phyloP scores from a whole-genome alignment of 2,329 filamentous ascomycete genomes.

The Colletotrichum gloeosporioides region DNA sequence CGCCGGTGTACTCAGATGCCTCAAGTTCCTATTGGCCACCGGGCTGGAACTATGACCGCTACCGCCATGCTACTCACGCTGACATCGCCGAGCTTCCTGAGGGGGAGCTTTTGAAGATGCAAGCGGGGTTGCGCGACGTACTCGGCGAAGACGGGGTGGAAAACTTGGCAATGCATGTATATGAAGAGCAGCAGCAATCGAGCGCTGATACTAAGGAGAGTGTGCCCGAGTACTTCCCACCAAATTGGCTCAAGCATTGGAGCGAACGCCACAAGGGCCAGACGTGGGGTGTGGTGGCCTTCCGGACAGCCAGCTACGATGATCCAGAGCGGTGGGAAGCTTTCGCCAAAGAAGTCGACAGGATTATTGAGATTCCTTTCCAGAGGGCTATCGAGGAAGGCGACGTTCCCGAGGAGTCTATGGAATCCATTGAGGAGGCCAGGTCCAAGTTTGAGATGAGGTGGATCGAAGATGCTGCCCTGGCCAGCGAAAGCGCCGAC shows the following conservation, averaged over 20 bases:
- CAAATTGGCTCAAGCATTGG: not conserved
- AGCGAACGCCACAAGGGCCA: not conserved
- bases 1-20: not conserved
- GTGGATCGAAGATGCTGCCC: not conserved
- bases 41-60: not conserved
- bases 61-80: not conserved
- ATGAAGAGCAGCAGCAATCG: not conserved
- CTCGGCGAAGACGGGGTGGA: not conserved
- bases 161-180: not conserved
- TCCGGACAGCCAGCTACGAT: not conserved
- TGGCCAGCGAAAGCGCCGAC: not conserved
- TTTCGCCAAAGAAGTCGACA: accelerated
- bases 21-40: not conserved
- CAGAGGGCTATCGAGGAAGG: not conserved
- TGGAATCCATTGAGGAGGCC: not conserved
- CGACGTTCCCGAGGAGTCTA: not conserved
- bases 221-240: accelerated
- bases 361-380: not conserved
- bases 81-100: not conserved
- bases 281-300: not conserved
- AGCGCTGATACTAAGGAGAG: not conserved
- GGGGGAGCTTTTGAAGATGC: not conserved
- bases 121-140: not conserved
- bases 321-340: accelerated
- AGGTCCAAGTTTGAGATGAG: not conserved